Percentiles rank a stretch among this genome's conserved stretches.
phyloP scores from a whole-genome alignment of 2,329 filamentous ascomycete genomes.

The Stachybotrys elegans region DNA sequence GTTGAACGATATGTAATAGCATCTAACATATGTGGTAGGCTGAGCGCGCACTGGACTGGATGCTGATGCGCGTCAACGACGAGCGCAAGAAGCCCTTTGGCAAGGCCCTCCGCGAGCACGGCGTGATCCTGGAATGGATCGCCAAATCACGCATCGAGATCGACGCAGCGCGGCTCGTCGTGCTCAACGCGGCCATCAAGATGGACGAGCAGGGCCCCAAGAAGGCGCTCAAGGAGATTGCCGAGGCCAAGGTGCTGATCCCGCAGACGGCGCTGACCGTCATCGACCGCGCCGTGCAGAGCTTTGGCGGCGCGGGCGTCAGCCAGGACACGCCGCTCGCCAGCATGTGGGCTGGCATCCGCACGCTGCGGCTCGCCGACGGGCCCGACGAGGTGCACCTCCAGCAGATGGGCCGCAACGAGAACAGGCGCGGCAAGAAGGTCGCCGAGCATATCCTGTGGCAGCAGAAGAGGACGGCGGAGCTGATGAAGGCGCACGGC shows the following conservation, averaged over 20 bases:
- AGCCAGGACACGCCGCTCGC: conserved; percentile 92
- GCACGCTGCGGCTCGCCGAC: conserved; percentile 82
- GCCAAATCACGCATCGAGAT: conserved; percentile 91
- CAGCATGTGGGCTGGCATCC: conserved; percentile 72
- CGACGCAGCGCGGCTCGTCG: conserved; percentile 81
- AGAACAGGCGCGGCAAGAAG: conserved; percentile 65
- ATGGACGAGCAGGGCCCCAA: conserved; percentile 91
- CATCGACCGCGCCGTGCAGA: conserved; percentile 91
- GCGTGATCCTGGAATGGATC: conserved; percentile 92
- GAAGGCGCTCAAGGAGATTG: conserved; percentile 86
- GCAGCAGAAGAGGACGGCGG: conserved; percentile 61
- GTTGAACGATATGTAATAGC: too few relatives aligned
- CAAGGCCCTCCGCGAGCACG: conserved; percentile 80
- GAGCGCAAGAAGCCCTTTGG: conserved; percentile 86
- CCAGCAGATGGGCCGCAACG: conserved; percentile 73
- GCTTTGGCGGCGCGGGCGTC: conserved; percentile 85
- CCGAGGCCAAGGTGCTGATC: conserved; percentile 88
- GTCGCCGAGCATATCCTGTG: conserved; percentile 56
- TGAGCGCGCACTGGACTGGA: conserved; percentile 88
- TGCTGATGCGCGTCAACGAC: conserved; percentile 93
- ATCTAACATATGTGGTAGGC: conserved; percentile 39
- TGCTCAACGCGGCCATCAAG: conserved; percentile 90
- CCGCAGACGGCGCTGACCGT: conserved; percentile 77
- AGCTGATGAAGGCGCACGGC: conserved; percentile 58
- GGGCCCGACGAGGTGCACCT: conserved; percentile 95